These are phyloP conservation scores for Craspedostauros australis DNA, from an alignment of 108 stramenopile genomes.

Conservation along the genomic window DNA sequence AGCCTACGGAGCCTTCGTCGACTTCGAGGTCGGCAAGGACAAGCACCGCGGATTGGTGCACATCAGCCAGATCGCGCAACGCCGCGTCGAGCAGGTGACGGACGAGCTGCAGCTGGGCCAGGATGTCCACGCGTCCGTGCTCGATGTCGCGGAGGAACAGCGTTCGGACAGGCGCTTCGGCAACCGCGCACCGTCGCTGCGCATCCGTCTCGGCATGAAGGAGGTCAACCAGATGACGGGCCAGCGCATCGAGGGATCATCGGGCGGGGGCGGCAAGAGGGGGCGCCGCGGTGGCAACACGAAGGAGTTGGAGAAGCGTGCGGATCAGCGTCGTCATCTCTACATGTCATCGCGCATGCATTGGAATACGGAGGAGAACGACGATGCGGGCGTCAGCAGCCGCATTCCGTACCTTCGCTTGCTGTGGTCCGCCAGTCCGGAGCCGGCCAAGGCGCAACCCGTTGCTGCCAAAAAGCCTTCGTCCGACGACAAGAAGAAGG, in stretches of 20 bases:
- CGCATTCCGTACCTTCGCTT: constrained; percentile 21
- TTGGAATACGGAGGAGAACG: constrained; percentile 14
- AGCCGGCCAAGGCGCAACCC: constrained; percentile 8
- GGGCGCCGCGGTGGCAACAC: constrained; percentile 24
- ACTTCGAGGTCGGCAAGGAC: constrained; percentile 22
- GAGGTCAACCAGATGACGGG: constrained; percentile 64
- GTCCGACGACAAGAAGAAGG: neutral
- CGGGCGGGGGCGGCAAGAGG: constrained; percentile 18
- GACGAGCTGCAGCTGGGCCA: constrained; percentile 50
- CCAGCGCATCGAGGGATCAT: constrained; percentile 13
- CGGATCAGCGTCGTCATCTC: constrained; percentile 17
- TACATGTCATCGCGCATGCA: constrained; percentile 1
- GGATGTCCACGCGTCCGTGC: constrained; percentile 38
- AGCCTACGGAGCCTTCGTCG: constrained; percentile 75
- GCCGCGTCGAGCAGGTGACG: constrained; percentile 50
- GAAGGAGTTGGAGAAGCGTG: constrained; percentile 24
- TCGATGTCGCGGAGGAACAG: constrained; percentile 42
- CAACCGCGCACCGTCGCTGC: no score
- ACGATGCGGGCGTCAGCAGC: constrained; percentile 12
- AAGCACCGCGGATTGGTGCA: constrained; percentile 49
- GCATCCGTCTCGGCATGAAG: constrained; percentile 57
- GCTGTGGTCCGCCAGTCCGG: constrained; percentile 35
- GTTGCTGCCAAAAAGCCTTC: neutral
- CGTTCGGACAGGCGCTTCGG: constrained; percentile 13
- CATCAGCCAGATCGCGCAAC: constrained; percentile 46